Evolutionary conservation across 805 yeast species (phyloP).

Genomic region (Barnettozyma botsteinii): DNA sequence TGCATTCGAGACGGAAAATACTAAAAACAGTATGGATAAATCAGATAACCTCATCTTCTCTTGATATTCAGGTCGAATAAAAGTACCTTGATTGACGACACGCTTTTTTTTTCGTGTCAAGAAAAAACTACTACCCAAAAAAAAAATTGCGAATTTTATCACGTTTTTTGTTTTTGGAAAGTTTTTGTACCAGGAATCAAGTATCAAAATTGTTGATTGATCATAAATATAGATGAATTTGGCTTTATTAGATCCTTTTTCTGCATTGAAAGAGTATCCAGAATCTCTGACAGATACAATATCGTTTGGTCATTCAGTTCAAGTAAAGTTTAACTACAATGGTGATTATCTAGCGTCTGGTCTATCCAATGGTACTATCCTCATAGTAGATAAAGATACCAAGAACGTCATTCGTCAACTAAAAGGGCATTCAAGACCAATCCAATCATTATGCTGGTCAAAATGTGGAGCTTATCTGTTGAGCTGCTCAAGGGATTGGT

Average conservation of each 20-base stretch:
- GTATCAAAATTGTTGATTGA: too few species aligned
- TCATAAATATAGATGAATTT: slow-evolving; percentile 53
- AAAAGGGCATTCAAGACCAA: slow-evolving; percentile 62
- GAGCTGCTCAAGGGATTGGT: slow-evolving; percentile 78
- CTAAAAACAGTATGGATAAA: slow-evolving; percentile 5
- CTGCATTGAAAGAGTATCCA: slow-evolving; percentile 88
- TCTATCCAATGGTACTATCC: slow-evolving; percentile 62
- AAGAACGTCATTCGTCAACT: slow-evolving; percentile 49
- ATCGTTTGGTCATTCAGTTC: slow-evolving; percentile 60
- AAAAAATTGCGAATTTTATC: not conserved
- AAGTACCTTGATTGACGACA: not conserved
- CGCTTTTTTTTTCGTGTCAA: slow-evolving; percentile 2
- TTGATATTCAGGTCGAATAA: not conserved
- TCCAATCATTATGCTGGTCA: slow-evolving; percentile 77
- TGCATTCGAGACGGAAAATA: slow-evolving; percentile 28
- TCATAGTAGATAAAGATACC: slow-evolving; percentile 71
- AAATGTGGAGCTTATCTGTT: slow-evolving; percentile 61
- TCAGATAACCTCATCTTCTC: not conserved
- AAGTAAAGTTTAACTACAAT: slow-evolving; percentile 58
- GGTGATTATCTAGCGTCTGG: slow-evolving; percentile 91
- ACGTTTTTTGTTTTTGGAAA: not conserved
- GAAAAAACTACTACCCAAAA: not conserved
- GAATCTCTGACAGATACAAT: slow-evolving; percentile 72
- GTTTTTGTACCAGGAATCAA: too few species aligned
- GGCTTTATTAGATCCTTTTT: slow-evolving; percentile 81